Evolutionary conservation across 352 stramenopile species (phyloP).

Genomic region (Aphanomyces euteiches): DNA sequence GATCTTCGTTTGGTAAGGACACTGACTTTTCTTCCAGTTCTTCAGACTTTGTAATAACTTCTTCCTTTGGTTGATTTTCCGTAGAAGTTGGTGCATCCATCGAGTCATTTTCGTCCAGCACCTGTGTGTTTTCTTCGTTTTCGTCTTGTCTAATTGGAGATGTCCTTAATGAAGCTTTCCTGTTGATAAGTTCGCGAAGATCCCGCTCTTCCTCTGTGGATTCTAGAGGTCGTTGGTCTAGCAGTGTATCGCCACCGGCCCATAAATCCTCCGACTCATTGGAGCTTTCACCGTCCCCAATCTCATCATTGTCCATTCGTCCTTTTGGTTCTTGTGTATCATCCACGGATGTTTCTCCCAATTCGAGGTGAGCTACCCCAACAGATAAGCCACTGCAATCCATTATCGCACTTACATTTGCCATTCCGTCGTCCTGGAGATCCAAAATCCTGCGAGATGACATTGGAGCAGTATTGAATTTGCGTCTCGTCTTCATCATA

Average conservation of each 20-base stretch:
- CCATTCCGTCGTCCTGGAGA: constrained; percentile 67
- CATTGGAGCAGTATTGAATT: constrained; percentile 66
- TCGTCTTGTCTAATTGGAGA: no score
- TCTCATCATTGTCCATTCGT: neutral
- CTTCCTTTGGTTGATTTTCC: no score
- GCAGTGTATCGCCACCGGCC: neutral
- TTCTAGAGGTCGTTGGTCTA: constrained; percentile 10
- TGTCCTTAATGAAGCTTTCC: no score
- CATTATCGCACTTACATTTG: neutral
- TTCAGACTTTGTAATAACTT: no score
- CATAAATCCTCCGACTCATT: constrained; percentile 30
- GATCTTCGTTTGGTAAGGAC: no score
- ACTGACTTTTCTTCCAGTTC: no score
- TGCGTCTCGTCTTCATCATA: constrained; percentile 79
- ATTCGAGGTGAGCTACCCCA: neutral
- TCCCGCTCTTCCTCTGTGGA: neutral
- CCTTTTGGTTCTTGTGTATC: neutral
- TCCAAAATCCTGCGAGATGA: constrained; percentile 57
- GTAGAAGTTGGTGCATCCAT: no score
- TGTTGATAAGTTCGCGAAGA: no score
- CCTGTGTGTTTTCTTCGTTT: no score
- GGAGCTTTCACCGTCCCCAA: constrained; percentile 15
- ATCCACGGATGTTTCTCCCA: neutral
- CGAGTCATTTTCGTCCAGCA: no score
- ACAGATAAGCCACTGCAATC: neutral